Conservation (phyloP, 306 rosid species). For the Castanopsis chinensis region DNA sequence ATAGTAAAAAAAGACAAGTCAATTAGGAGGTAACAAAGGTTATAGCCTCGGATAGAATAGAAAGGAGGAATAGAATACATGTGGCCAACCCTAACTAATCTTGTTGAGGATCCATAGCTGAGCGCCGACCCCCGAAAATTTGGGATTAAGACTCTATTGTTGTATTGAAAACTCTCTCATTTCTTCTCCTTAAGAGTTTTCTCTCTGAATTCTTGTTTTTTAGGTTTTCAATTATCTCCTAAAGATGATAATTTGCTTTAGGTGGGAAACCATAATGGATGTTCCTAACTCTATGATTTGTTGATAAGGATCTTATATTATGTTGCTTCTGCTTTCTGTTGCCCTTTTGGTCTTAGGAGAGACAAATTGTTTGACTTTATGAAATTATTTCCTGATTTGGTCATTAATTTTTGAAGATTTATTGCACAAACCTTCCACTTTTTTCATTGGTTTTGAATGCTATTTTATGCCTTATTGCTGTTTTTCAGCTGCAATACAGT, state of each 20-base stretch:
- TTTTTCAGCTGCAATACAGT: conserved; percentile 86
- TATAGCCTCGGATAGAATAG: no score
- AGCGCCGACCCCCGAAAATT: no score
- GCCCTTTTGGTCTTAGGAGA: background rate
- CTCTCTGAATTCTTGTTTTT: no score
- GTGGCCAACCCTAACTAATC: no score
- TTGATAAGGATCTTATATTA: background rate
- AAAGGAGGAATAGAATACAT: no score
- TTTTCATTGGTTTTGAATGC: background rate
- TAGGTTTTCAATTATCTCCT: background rate
- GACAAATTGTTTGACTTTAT: background rate
- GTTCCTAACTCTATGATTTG: background rate
- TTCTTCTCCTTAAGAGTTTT: no score
- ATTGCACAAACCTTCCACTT: background rate
- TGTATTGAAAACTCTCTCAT: no score
- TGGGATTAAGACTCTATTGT: no score
- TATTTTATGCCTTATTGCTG: background rate
- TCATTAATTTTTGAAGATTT: background rate
- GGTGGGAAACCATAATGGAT: background rate
- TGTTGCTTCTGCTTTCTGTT: background rate
- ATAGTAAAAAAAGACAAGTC: no score
- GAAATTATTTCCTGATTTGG: background rate
- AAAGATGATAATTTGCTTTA: background rate
- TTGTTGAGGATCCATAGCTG: no score
- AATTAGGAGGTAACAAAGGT: no score